Percentiles rank a stretch among this genome's conserved stretches.
phyloP scores from a whole-genome alignment of 2,329 filamentous ascomycete species.

The Mycosphaerelloides madeirae region DNA sequence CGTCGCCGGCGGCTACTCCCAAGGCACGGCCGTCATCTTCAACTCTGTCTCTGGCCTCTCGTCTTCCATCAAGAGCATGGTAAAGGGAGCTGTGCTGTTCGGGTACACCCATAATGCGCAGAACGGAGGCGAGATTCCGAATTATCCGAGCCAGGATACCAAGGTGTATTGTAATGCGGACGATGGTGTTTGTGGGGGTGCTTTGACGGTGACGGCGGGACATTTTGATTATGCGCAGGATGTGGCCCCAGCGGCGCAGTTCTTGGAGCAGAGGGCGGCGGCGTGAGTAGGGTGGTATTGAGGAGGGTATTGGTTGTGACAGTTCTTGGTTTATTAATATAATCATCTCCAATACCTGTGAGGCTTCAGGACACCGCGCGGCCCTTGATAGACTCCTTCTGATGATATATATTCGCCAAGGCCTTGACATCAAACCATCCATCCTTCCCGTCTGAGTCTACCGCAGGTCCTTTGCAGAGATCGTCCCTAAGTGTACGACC shows the following conservation, averaged over 20 bases:
- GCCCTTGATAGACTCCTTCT: too few relatives aligned
- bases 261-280: conserved; percentile 4
- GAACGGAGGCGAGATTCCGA: conserved; percentile 32
- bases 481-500: too few relatives aligned
- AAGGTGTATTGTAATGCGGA: conserved; percentile 32
- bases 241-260: conserved; percentile 1
- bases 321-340: too few relatives aligned
- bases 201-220: conserved; percentile 27
- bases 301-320: too few relatives aligned
- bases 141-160: conserved; percentile 30
- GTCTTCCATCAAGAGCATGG: neutral
- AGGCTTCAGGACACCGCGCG: too few relatives aligned
- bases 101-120: conserved; percentile 38
- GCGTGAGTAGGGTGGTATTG: neutral
- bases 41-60: conserved; percentile 28
- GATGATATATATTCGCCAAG: too few relatives aligned
- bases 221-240: conserved; percentile 29
- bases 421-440: too few relatives aligned
- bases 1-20: conserved; percentile 18
- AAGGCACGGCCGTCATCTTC: conserved; percentile 37
- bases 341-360: too few relatives aligned
- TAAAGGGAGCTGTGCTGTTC: conserved; percentile 34
- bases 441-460: too few relatives aligned
- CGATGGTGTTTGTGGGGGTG: conserved; percentile 34
- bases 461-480: too few relatives aligned